These are phyloP conservation scores for Hansenula anomala DNA, from an alignment of 1,139 yeast genomes.

Conservation along the genomic window DNA sequence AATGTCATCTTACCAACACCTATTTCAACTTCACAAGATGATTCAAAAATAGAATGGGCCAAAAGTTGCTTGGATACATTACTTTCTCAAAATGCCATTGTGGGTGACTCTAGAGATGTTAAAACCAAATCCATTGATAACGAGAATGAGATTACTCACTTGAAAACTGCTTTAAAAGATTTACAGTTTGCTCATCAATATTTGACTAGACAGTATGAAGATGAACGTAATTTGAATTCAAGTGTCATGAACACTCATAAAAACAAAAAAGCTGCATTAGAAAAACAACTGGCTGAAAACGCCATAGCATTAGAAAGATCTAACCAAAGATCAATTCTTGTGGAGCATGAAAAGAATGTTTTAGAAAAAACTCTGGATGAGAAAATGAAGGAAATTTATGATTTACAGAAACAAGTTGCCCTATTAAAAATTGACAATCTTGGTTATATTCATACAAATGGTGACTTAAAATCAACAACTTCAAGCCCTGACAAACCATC, in stretches of 20 bases:
- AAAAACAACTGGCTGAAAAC: conserved; percentile 36
- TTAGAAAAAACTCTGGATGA: conserved; percentile 27
- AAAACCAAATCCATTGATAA: conserved; percentile 4
- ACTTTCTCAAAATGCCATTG: conserved; percentile 6
- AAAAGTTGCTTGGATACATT: conserved; percentile 45
- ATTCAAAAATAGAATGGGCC: conserved; percentile 45
- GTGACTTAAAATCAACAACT: not conserved
- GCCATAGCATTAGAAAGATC: conserved; percentile 28
- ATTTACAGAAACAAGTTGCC: conserved; percentile 43
- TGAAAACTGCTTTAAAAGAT: conserved; percentile 55
- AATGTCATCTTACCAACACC: conserved; percentile 45
- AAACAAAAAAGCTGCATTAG: conserved; percentile 38
- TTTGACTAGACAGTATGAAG: conserved; percentile 54
- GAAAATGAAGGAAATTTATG: conserved; percentile 42
- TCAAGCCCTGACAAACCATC: conserved; percentile 13
- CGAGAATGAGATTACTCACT: conserved; percentile 31
- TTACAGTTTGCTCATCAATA: conserved; percentile 61
- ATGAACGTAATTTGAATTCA: conserved; percentile 46
- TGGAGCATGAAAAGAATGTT: conserved; percentile 29
- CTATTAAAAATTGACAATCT: conserved; percentile 45
- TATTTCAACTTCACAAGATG: conserved; percentile 24
- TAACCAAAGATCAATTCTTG: conserved; percentile 25
- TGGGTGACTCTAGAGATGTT: conserved; percentile 1
- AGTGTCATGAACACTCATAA: conserved; percentile 46
- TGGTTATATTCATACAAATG: conserved; percentile 11